Evolutionary conservation across 2,329 filamentous ascomycete species (phyloP).

Genomic region (Colletotrichum ledebouriae): DNA sequence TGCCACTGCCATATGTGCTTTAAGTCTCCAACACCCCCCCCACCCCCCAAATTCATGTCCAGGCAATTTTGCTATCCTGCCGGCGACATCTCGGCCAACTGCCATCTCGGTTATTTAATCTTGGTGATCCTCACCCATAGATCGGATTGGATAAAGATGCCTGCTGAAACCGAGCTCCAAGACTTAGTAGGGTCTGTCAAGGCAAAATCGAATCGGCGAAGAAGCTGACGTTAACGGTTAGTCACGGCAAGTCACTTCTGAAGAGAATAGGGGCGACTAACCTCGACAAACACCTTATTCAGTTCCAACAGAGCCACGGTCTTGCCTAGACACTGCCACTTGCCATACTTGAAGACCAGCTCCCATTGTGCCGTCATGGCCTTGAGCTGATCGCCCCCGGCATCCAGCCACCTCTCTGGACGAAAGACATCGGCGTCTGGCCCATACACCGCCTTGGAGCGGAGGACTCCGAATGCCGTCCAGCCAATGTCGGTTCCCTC

Average conservation of each 20-base stretch:
- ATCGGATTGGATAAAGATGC: conserved; percentile 52
- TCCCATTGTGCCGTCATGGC: conserved; percentile 56
- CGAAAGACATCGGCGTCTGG: conserved; percentile 57
- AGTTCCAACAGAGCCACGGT: conserved; percentile 60
- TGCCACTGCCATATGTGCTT: conserved; percentile 27
- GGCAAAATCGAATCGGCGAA: conserved; percentile 51
- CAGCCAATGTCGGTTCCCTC: conserved; percentile 61
- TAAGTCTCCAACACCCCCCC: conserved; percentile 1
- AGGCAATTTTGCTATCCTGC: neutral
- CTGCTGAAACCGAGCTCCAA: conserved; percentile 51
- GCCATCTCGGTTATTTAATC: neutral
- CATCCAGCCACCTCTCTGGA: conserved; percentile 65
- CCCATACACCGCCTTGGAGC: conserved; percentile 54
- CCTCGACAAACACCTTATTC: conserved; percentile 60
- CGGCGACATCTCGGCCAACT: neutral
- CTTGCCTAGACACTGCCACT: conserved; percentile 61
- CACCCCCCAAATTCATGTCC: neutral
- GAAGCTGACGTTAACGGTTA: conserved; percentile 46
- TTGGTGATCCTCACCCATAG: conserved; percentile 48
- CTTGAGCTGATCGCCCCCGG: conserved; percentile 49
- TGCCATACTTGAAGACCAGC: conserved; percentile 59
- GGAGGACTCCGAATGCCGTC: conserved; percentile 57
- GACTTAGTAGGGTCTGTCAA: conserved; percentile 50
- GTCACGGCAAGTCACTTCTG: neutral
- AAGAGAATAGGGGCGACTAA: conserved; percentile 44